These are phyloP conservation scores for Aspergillus latus DNA, from an alignment of 2,329 filamentous ascomycete genomes.

Conservation along the genomic window DNA sequence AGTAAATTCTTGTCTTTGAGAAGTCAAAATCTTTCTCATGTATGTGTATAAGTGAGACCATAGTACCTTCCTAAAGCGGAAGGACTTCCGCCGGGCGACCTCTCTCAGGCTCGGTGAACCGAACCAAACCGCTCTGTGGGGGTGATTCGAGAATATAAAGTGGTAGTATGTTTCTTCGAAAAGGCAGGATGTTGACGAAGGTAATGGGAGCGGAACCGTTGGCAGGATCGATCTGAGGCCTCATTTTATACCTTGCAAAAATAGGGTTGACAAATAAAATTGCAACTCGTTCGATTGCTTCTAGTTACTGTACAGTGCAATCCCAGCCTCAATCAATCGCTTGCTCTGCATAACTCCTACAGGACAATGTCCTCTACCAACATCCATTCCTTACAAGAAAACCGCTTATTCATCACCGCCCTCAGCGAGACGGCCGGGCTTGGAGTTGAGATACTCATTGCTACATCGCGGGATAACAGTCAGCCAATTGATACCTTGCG, in stretches of 20 bases:
- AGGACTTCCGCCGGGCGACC: constrained; percentile 12
- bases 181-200: not conserved
- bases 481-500: not conserved
- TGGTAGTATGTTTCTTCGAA: not conserved
- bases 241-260: not conserved
- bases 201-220: too few species aligned
- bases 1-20: not conserved
- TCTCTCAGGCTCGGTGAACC: not conserved
- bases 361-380: constrained; percentile 1
- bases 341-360: constrained; percentile 13
- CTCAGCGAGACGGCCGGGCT: constrained; percentile 44
- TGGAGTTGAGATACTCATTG: constrained; percentile 54
- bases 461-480: constrained; percentile 26
- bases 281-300: constrained; percentile 32
- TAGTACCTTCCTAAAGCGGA: constrained; percentile 13
- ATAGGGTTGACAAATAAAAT: constrained; percentile 14
- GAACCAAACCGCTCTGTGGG: constrained; percentile 1
- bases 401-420: constrained; percentile 35
- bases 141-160: not conserved
- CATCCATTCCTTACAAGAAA: constrained; percentile 7
- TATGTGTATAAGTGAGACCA: not conserved
- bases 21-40: not conserved
- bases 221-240: not conserved
- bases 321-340: constrained; percentile 30
- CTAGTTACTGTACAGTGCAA: constrained; percentile 46